phyloP scores from a whole-genome alignment of 768 basidiomycete species.

The Piloderma croceum region DNA sequence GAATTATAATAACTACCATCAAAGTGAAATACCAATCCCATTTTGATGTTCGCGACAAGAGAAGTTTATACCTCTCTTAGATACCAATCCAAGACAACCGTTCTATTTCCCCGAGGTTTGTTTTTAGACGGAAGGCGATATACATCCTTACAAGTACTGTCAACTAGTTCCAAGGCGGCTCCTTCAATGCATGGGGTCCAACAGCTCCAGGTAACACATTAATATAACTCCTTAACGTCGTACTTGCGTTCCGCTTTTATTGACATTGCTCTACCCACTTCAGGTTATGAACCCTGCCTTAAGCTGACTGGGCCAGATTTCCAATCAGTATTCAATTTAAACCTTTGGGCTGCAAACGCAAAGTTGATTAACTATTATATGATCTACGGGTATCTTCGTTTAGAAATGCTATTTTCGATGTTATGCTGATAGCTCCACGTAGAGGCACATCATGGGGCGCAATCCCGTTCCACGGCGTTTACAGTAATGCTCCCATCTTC shows the following conservation, averaged over 20 bases:
- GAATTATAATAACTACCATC: slow-evolving; percentile 63
- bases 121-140: too few species aligned
- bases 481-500: too few species aligned
- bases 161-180: slow-evolving; percentile 72
- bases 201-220: too few species aligned
- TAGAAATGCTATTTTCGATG: too few species aligned
- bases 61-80: slow-evolving; percentile 9
- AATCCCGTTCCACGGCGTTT: slow-evolving; percentile 72
- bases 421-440: too few species aligned
- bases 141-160: too few species aligned
- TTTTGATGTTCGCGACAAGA: too few species aligned
- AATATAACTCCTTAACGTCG: too few species aligned
- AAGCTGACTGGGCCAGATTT: slow-evolving; percentile 68
- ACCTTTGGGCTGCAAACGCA: slow-evolving; percentile 76
- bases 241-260: slow-evolving; percentile 8
- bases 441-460: slow-evolving; percentile 87
- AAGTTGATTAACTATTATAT: slow-evolving; percentile 84
- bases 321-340: slow-evolving; percentile 72
- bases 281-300: slow-evolving; percentile 61
- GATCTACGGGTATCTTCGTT: slow-evolving; percentile 76
- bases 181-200: slow-evolving; percentile 82
- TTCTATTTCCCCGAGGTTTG: slow-evolving; percentile 68
- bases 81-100: slow-evolving; percentile 48
- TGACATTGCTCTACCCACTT: background rate
- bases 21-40: slow-evolving; percentile 25